These are phyloP conservation scores for Elaphomyces granulatus DNA, from an alignment of 495 filamentous ascomycete species.

Conservation along the genomic window DNA sequence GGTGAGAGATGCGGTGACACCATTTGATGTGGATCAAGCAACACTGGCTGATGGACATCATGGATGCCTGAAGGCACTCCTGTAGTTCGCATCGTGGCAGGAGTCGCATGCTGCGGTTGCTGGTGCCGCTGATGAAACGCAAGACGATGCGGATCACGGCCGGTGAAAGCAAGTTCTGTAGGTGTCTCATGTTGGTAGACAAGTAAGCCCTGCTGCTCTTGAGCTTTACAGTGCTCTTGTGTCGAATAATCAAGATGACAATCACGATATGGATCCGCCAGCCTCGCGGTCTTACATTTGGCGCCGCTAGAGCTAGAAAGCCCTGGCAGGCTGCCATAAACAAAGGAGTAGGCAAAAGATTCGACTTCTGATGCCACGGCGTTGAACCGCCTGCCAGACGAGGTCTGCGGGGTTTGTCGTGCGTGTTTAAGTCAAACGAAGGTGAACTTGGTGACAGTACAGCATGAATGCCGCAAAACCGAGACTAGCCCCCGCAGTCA, in stretches of 20 bases:
- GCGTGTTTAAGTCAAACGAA: too few relatives aligned
- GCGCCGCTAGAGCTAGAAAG: conserved; percentile 27
- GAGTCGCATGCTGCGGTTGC: conserved; percentile 14
- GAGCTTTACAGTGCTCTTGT: conserved; percentile 21
- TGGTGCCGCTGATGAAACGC: conserved; percentile 19
- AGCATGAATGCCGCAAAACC: too few relatives aligned
- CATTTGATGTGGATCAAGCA: conserved; percentile 21
- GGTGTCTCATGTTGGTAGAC: conserved; percentile 22
- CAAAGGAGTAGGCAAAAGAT: too few relatives aligned
- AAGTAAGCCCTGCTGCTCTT: conserved; percentile 22
- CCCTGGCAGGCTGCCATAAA: conserved; percentile 26
- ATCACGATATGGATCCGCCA: conserved; percentile 30
- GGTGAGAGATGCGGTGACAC: conserved; percentile 19
- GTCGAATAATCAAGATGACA: conserved; percentile 26
- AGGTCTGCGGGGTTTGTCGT: too few relatives aligned
- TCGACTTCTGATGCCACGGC: too few relatives aligned
- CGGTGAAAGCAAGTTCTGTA: conserved; percentile 17
- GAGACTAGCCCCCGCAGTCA: too few relatives aligned
- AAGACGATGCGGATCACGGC: conserved; percentile 17
- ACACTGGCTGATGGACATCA: conserved; percentile 16
- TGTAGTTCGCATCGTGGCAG: conserved; percentile 18
- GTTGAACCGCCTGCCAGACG: too few relatives aligned
- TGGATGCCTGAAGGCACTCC: conserved; percentile 15
- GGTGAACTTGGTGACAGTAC: too few relatives aligned
- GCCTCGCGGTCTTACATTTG: conserved; percentile 30